phyloP scores from a whole-genome alignment of 1,284 basidiomycete species.

The Prillingera fragicola region DNA sequence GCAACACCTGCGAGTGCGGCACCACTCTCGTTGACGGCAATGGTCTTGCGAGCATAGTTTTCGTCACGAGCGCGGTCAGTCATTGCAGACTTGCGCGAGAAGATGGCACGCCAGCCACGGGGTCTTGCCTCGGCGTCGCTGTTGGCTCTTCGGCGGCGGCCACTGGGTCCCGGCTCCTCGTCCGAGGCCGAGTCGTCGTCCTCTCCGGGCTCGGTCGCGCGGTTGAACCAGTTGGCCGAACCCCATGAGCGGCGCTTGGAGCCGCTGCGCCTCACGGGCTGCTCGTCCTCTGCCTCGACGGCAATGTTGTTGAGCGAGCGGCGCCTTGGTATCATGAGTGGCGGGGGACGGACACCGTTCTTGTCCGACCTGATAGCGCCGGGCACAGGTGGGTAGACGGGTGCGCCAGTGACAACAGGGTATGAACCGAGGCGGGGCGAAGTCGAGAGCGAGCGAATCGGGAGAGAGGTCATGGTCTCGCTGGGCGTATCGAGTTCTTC shows the following conservation, averaged over 20 bases:
- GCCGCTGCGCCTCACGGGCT: slow-evolving; percentile 8
- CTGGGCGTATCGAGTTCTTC: slow-evolving; percentile 15
- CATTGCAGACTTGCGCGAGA: slow-evolving; percentile 18
- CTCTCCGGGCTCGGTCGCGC: background rate
- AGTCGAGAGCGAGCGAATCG: slow-evolving; percentile 7
- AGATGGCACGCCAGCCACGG: slow-evolving; percentile 12
- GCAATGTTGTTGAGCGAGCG: slow-evolving; percentile 36
- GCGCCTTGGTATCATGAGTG: slow-evolving; percentile 32
- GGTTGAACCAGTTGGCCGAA: slow-evolving; percentile 7
- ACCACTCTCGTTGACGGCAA: slow-evolving; percentile 34
- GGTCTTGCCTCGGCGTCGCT: background rate
- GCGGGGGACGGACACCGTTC: slow-evolving; percentile 28
- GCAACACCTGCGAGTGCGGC: slow-evolving; percentile 39
- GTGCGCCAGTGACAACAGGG: background rate
- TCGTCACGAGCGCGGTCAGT: slow-evolving; percentile 27
- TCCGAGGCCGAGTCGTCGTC: slow-evolving; percentile 23
- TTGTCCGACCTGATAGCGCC: slow-evolving; percentile 22
- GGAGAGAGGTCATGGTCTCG: slow-evolving; percentile 10
- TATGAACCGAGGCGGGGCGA: background rate
- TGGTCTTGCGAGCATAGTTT: slow-evolving; percentile 41
- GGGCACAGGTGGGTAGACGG: slow-evolving; percentile 6
- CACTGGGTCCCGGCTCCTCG: slow-evolving; percentile 33
- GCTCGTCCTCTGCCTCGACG: slow-evolving; percentile 14
- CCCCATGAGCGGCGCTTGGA: slow-evolving; percentile 7
- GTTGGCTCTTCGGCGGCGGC: background rate